Evolutionary conservation across 1,284 basidiomycete species (phyloP), one percentile per base, ranked within the genome.

Genomic region (Cerioporus squamosus): DNA sequence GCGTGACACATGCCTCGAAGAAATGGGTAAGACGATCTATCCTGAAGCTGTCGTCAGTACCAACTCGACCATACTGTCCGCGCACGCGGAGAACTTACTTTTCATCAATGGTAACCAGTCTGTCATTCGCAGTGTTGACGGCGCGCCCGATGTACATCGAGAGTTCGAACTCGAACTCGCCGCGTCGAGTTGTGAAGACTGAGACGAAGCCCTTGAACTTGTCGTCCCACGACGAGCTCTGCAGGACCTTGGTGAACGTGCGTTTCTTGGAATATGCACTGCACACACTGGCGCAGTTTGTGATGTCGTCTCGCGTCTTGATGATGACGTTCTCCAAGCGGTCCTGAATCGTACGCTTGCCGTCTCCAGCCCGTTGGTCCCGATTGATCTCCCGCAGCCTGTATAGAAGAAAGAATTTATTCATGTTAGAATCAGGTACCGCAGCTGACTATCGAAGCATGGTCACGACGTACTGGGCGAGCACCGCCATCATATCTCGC

Each of bases 401-500:
- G 31, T 31, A 8, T 5, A 24, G 20, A 20, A 26, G 44, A 3
- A 20, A 18, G 24, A 12, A 31, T 9, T 3, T n/a, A n/a, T n/a
- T 20, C n/a, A 29, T 26, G 12, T 15, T 29, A 3, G 17, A 22
- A 29, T 17, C 9, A 26, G 8, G 22, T 17, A 47, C 5, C 5
- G 26, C 3, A 26, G 26, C 23, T 18, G 45, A 5, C 6, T 18
- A 33, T 46, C 38, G 7, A 18, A 18, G 17, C 17, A 22, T 18
- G n/a, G 52, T 20, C 53, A 26, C 26, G 26, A 26, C 26, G 26
- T 26, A 80, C 80, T 76, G 72, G n/a, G 79, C 70, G 29, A 82
- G 70, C 0, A 73, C 70, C 7, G 62, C 63, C 74, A 81, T 78
- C 74, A 79, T 77, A 38, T 77, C 75, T 55, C 75, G 74, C 78